phyloP scores from a whole-genome alignment of 208 protist genomes.

The Phytomonas sp. region DNA sequence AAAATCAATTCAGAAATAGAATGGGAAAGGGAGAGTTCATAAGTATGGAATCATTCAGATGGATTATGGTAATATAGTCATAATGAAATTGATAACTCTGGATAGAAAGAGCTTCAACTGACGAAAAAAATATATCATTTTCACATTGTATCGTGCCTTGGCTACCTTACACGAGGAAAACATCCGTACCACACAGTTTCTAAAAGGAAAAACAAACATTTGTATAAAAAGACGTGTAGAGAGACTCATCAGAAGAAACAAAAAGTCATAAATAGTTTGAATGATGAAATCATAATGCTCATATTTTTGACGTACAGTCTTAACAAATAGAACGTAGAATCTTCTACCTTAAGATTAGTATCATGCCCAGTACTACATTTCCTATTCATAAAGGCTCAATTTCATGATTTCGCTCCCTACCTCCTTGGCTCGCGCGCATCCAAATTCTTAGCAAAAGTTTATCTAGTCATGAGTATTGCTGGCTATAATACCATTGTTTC shows the following conservation, averaged over 20 bases:
- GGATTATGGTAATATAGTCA: not conserved
- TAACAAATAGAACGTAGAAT: not conserved
- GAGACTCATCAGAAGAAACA: too few relatives aligned
- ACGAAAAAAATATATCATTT: not conserved
- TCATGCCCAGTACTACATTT: not conserved
- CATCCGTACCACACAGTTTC: not conserved
- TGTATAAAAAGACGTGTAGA: not conserved
- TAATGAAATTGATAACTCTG: not conserved
- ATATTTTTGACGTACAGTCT: not conserved
- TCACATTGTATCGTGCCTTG: not conserved
- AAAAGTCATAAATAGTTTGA: not conserved
- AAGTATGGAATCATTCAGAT: not conserved
- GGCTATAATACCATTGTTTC: not conserved
- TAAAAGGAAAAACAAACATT: not conserved
- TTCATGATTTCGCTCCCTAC: not conserved
- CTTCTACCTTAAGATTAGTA: not conserved
- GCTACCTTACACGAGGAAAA: not conserved
- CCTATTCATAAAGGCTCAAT: not conserved
- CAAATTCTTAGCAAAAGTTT: not conserved
- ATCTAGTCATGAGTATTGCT: not conserved
- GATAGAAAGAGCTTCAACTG: not conserved
- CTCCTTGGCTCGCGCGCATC: not conserved
- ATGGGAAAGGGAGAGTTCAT: not conserved
- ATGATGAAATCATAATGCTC: not conserved
- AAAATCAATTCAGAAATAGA: not conserved